Base-by-base conservation (phyloP, 352 stramenopile genomes). In the Chloridella minuta region DNA sequence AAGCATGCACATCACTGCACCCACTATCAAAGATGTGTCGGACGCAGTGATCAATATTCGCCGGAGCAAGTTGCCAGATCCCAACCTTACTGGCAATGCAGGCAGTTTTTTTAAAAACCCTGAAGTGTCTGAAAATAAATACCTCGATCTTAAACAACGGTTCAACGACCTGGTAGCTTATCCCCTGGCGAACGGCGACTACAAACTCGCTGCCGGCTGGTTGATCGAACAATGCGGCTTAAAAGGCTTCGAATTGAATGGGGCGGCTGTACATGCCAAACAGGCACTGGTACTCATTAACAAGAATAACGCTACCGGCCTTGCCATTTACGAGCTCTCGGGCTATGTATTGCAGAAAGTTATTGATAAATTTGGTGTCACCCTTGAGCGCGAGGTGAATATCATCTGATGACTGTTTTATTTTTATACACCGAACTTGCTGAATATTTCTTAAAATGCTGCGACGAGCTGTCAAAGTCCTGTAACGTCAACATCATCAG, bases 31-130 rank as follows among this genome's bases (percentile, higher is more conserved):
- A 66, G 40, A 66, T n/a, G 40, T 66, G 10, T 66, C 40, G 40
- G n/a, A 66, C 40, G 40, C 40, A 66, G 40, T 66, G 10, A 66
- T 66, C n/a, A 66, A 66, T 66, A 66, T 66, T n/a, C 40, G 40
- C 10, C 10, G n/a, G n/a, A 66, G 40, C 40, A 66, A 66, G 40
- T 66, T 66, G 40, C 40, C 40, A 18, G 40, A 66, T 66, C 40
- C 40, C 40, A 66, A 66, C 10, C 10, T 66, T 66, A 18, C n/a
- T 18, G 40, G 40, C 10, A 66, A 66, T 66, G 40, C 40, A 10
- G 40, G 40, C n/a, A 66, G 40, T 66, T 66, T 66, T 66, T 66
- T 66, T 66, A 66, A 66, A 66, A 66, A 66, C n/a, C 40, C 40
- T 10, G 40, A 66, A n/a, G 40, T 66, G n/a, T 18, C 10, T 18